Evolutionary conservation across 129 eudicot species (phyloP), one percentile per base, ranked within the genome.

Genomic region (Rutidosis leptorrhynchoides): DNA sequence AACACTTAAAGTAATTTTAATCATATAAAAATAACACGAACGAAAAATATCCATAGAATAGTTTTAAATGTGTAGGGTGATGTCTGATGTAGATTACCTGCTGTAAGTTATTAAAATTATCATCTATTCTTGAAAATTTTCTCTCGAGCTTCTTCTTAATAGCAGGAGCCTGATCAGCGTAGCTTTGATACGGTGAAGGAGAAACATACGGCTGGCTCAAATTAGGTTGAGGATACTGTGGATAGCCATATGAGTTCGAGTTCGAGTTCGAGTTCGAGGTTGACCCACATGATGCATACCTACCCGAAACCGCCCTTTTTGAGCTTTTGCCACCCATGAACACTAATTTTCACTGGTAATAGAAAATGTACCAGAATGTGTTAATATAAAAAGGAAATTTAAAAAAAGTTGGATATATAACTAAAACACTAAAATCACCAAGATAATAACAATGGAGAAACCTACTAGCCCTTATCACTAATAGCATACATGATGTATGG

Each of bases 281-380:
- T 26, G 96, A 75, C 12, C 80, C 86, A 68, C 69, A 63, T 48
- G 96, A 80, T 26, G 96, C 65, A 71, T 84, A 85, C 4, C 85
- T 78, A 35, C 89, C 73, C 16, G 87, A 51, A 67, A 79, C 73
- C 2, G 83, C 75, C 62, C 81, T 77, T 72, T 89, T 89, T 32
- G 96, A 89, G 71, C 57, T 76, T 80, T 74, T 89, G 45, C 83
- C 90, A 57, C 96, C 96, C 96, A 89, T 89, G 48, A 74, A 22
- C 48, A 37, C 72, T 42, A 67, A 22, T 64, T 46, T 75, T 67
- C 67, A 61, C 63, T 48, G 68, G 71, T 62, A 66, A 62, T 73
- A 61, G 62, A 43, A 26, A 14, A 75, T 17, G 9, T 12, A 60
- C 53, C 17, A 27, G 5, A 48, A 26, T 2, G 15, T 9, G 46